phyloP scores from a whole-genome alignment of 495 filamentous ascomycete species.

The Bombardia bombarda region DNA sequence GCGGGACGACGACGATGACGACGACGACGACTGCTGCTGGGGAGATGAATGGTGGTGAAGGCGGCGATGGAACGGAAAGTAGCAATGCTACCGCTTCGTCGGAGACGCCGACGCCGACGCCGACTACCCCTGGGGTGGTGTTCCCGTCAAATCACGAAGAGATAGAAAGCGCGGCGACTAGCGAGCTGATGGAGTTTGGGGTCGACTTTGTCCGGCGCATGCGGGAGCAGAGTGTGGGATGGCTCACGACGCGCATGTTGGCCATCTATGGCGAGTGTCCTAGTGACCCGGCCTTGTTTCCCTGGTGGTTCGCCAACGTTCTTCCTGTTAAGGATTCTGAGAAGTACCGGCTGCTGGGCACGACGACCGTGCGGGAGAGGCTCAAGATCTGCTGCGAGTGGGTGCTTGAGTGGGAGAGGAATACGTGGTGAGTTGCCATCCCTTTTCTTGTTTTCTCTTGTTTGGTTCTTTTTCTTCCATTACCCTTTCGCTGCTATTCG shows the following conservation, averaged over 20 bases:
- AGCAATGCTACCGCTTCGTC: no score
- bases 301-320: conserved; percentile 86
- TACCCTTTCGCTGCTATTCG: no score
- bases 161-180: conserved; percentile 59
- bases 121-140: background rate
- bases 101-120: background rate
- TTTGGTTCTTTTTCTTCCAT: background rate
- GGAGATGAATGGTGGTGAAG: no score
- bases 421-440: conserved; percentile 47
- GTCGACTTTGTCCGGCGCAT: conserved; percentile 59
- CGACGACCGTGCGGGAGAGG: conserved; percentile 68
- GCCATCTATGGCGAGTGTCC: conserved; percentile 71
- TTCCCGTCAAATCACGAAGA: conserved; percentile 20
- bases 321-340: conserved; percentile 68
- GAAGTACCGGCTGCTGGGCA: conserved; percentile 65
- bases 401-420: conserved; percentile 64
- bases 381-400: conserved; percentile 71
- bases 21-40: background rate
- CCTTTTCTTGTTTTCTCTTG: background rate
- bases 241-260: conserved; percentile 63
- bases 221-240: conserved; percentile 56
- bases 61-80: no score
- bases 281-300: conserved; percentile 65
- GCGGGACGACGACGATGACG: background rate
- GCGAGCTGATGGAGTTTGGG: conserved; percentile 55